Base-by-base conservation (phyloP, 163 green algal genomes). In the Scenedesmus sp. region DNA sequence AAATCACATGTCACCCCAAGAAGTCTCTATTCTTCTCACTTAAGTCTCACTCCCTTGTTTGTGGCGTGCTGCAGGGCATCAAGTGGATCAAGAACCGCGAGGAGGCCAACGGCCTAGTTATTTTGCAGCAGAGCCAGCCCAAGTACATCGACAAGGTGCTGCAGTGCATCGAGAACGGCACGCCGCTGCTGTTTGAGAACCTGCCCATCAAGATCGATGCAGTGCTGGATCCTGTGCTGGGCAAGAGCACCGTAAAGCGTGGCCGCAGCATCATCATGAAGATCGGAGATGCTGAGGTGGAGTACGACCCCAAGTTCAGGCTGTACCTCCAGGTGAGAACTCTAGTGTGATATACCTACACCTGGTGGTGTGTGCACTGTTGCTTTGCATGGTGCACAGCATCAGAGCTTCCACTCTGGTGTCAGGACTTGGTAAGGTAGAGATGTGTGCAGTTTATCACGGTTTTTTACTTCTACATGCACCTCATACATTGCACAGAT, bases 171-270 rank as follows among this genome's bases (percentile, higher is more conserved):
- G 90, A 93, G 60, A 79, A 98, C 55, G 98, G 97, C 34, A 91
- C 96, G 23, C 97, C 97, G 2, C 92, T 99, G 79, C 92, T 99
- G 66, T 96, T 99, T 83, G 98, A 99, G 93, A 99, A 98, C 91
- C 91, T 99, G 86, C 94, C 94, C 4, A 95, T 99, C 60, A 95
- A 98, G 55, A 97, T 99, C 15, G 97, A 99, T 67, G 96, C 97
- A 3, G 97, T 98, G 86, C 94, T 99, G 73, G 97, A 99, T 89
- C 95, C 97, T 13, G 95, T 99, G 59, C 96, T 99, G 52, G 95
- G 95, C 88, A 97, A 98, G 90, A 82, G 92, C 86, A 98, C 95
- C 55, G 97, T 97, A 66, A 97, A 96, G 94, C 96, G 97, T 66
- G 97, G 97, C 23, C 94, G 95, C 59, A 96, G 93, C 89, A 79